Base-by-base conservation (phyloP, 2,329 filamentous ascomycete genomes). In the Ceratocystis papillata region DNA sequence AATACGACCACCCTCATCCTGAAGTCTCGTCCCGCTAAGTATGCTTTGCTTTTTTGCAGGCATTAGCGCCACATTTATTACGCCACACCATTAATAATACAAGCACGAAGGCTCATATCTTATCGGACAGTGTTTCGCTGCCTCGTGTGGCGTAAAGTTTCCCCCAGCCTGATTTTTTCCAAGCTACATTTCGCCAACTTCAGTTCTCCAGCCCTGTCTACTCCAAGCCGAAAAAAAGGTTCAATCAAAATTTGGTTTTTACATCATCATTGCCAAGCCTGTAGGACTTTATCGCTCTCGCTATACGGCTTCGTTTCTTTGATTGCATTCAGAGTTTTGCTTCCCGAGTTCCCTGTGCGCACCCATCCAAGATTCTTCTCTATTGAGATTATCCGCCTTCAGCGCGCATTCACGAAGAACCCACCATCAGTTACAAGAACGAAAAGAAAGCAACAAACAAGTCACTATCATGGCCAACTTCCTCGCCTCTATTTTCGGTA, bases 401-500 rank as follows among this genome's bases (percentile, higher is more conserved):
- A 28, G 22, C 37, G 60, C 41, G 41, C 41, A 17, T 17, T 46
- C 41, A 44, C 41, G n/a, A 62, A 28, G 20, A 22, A n/a, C n/a
- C 44, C 17, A 33, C 41, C 46, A 22, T 48, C 60, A 63, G 62
- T 28, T 44, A 50, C 37, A 50, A 64, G 30, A 59, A n/a, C 44
- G 57, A 45, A 55, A 5, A 61, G 60, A 48, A 68, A n/a, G 20
- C 48, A 63, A n/a, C 28, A 44, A 15, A 37, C 61, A 28, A 48
- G 68, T 65, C 59, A 33, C 68, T 72, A 77, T 63, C 67, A 96
- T 96, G 92, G 92, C 92, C 74, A 96, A 96, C 82, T 97, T 96
- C 76, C 89, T 99, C 76, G 94, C 94, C 73, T 96, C 91, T 75
- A 99, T 99, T 80, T 99, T 99, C 82, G 94, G 94, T 74, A 99